phyloP scores from a whole-genome alignment of 2,329 filamentous ascomycete genomes.

The Thielaviopsis musarum region DNA sequence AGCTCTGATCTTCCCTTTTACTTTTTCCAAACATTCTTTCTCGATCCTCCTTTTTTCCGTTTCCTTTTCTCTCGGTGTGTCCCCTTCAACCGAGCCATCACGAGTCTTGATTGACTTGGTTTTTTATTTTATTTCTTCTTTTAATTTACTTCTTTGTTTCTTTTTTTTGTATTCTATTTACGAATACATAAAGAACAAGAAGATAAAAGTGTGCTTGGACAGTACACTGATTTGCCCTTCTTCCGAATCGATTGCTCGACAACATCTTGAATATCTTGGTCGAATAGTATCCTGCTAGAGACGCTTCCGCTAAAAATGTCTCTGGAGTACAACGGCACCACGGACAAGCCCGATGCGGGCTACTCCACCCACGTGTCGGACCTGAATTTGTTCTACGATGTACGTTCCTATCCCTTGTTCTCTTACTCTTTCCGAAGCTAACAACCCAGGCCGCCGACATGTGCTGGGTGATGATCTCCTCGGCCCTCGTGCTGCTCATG shows the following conservation, averaged over 20 bases:
- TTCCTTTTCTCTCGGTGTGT: neutral
- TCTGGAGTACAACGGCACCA: constrained; percentile 33
- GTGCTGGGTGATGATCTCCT: constrained; percentile 59
- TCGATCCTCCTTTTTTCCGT: neutral
- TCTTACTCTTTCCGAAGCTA: neutral
- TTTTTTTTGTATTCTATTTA: neutral
- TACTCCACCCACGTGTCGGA: constrained; percentile 40
- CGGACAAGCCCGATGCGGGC: constrained; percentile 31
- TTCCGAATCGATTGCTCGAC: too few species aligned
- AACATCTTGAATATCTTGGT: neutral
- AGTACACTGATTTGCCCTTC: too few species aligned
- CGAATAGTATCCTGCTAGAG: neutral
- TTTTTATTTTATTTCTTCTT: neutral
- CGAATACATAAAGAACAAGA: neutral
- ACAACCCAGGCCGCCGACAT: constrained; percentile 56
- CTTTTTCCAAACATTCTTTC: neutral
- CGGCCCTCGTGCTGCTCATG: constrained; percentile 77
- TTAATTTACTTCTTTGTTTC: neutral
- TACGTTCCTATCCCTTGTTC: constrained; percentile 22
- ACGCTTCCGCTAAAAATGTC: constrained; percentile 18
- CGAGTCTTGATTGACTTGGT: neutral
- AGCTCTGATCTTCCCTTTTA: neutral
- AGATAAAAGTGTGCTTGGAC: too few species aligned
- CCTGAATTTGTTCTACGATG: constrained; percentile 74
- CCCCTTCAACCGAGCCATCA: neutral